A percentile compares a stretch with the other conserved stretches of the same genome.
Evolutionary conservation across 1,139 yeast genomes (phyloP).

Genomic region (Nadsonia starkeyi-henricii): DNA sequence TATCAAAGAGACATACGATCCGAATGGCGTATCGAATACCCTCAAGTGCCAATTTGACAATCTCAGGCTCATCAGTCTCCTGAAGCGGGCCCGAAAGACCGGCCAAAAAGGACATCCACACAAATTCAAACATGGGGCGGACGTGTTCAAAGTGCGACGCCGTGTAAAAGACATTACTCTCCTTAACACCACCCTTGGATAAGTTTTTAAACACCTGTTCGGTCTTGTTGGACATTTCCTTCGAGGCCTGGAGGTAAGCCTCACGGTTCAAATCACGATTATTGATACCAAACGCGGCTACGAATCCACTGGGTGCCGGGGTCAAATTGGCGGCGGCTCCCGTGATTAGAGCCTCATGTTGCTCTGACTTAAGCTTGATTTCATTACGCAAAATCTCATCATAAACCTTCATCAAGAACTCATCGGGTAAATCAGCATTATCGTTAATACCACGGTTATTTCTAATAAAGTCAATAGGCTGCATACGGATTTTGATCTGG

Average conservation of each 20-base stretch:
- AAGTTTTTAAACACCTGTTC: slow-evolving; percentile 58
- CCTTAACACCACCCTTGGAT: slow-evolving; percentile 9
- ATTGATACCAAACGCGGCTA: slow-evolving; percentile 47
- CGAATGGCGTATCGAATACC: slow-evolving; percentile 75
- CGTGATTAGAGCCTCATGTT: slow-evolving; percentile 76
- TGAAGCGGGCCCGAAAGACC: slow-evolving; percentile 89
- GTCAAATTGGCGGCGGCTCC: slow-evolving; percentile 36
- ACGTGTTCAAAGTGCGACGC: slow-evolving; percentile 85
- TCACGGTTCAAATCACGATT: slow-evolving; percentile 67
- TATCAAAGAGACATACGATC: slow-evolving; percentile 71
- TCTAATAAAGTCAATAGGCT: slow-evolving; percentile 67
- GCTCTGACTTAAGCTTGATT: slow-evolving; percentile 84
- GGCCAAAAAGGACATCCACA: slow-evolving; percentile 95
- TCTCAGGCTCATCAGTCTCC: slow-evolving; percentile 69
- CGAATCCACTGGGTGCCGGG: slow-evolving; percentile 19
- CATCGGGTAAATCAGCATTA: slow-evolving; percentile 69
- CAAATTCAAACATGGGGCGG: slow-evolving; percentile 79
- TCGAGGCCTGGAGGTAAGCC: slow-evolving; percentile 84
- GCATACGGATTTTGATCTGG: slow-evolving; percentile 69
- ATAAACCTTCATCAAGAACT: slow-evolving; percentile 52
- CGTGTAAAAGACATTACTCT: slow-evolving; percentile 30
- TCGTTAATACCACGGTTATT: slow-evolving; percentile 93
- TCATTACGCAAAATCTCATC: slow-evolving; percentile 70
- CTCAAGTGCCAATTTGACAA: slow-evolving; percentile 60
- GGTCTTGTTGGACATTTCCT: slow-evolving; percentile 80